A percentile compares a stretch with the other conserved stretches of the same genome.
These are phyloP conservation scores for Oldenlandia corymbosa DNA, from an alignment of 257 asterid genomes.

Conservation along the genomic window DNA sequence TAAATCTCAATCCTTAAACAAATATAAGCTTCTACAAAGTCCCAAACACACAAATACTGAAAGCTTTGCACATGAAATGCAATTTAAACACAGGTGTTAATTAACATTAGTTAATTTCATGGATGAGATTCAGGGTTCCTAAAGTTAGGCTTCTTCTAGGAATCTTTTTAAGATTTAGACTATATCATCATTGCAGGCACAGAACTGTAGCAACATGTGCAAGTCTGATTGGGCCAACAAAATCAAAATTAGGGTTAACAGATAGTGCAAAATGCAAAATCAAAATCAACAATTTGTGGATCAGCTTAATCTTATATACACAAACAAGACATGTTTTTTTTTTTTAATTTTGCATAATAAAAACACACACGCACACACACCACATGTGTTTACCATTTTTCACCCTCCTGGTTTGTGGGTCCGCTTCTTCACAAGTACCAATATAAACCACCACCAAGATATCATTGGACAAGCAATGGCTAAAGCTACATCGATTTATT, in stretches of 20 bases:
- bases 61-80: background rate
- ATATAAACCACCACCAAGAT: background rate
- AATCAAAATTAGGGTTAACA: background rate
- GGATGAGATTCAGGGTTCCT: no score
- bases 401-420: background rate
- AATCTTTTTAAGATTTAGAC: background rate
- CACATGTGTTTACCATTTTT: no score
- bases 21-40: background rate
- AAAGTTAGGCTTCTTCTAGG: background rate
- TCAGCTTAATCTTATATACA: no score
- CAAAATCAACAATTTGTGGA: no score
- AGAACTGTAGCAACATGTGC: background rate
- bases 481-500: no score
- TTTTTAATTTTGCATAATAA: no score
- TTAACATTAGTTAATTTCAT: no score
- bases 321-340: no score
- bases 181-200: background rate
- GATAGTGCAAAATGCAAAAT: background rate
- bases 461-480: no score
- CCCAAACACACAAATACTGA: background rate
- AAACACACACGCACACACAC: background rate
- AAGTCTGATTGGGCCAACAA: background rate
- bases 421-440: background rate
- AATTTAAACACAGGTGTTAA: no score
- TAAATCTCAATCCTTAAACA: background rate